Conservation (phyloP, 1,284 basidiomycete species). For the Xerocomus amazonicus region DNA sequence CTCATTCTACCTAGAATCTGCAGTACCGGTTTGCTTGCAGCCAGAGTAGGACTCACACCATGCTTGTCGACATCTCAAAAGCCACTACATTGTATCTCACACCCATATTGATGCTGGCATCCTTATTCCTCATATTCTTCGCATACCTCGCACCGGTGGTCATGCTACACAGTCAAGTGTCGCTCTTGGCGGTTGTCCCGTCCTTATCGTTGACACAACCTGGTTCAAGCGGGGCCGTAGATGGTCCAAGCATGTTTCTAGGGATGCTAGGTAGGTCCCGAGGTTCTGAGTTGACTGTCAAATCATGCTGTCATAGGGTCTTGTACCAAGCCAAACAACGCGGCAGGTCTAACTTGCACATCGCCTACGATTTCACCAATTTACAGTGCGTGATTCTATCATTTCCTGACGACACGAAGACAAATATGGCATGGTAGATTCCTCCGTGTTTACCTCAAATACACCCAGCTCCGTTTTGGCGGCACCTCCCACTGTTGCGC, state of each 20-base stretch:
- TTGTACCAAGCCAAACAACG: constrained; percentile 54
- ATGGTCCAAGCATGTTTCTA: constrained; percentile 68
- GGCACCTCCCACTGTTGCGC: constrained; percentile 58
- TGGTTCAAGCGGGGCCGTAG: constrained; percentile 42
- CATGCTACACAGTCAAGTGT: constrained; percentile 58
- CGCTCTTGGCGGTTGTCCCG: constrained; percentile 61
- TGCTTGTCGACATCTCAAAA: constrained; percentile 65
- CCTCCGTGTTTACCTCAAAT: constrained; percentile 55
- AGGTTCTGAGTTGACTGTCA: not conserved
- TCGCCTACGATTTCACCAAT: constrained; percentile 51
- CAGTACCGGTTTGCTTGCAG: constrained; percentile 26
- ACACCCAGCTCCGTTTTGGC: constrained; percentile 55
- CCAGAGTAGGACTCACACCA: constrained; percentile 26
- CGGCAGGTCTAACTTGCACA: constrained; percentile 53
- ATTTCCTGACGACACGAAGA: not conserved
- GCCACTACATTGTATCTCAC: constrained; percentile 66
- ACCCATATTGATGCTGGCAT: constrained; percentile 61
- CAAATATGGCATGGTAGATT: constrained; percentile 41
- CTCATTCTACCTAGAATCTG: constrained; percentile 6
- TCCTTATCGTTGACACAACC: constrained; percentile 48
- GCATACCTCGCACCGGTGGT: constrained; percentile 61
- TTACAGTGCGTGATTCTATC: constrained; percentile 47
- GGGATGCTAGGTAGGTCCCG: constrained; percentile 56
- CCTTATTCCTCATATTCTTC: constrained; percentile 61
- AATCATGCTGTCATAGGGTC: constrained; percentile 48